Evolutionary conservation across 2,329 filamentous ascomycete genomes (phyloP).

Genomic region (Penicillium sp.): DNA sequence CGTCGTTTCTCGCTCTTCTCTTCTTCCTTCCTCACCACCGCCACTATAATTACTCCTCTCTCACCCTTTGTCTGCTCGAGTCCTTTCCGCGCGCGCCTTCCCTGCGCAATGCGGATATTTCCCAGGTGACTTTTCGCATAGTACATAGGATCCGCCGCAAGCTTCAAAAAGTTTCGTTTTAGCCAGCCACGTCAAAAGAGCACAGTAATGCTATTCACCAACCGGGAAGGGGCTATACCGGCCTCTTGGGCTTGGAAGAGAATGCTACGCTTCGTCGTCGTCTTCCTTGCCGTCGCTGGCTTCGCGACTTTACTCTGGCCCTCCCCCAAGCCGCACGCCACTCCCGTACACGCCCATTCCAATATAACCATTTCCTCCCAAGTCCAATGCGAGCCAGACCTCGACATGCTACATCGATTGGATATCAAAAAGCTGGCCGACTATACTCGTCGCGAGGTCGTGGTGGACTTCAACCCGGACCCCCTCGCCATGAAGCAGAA

Average conservation of each 20-base stretch:
- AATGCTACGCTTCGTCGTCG: slow-evolving; percentile 33
- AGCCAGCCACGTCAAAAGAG: too few relatives aligned
- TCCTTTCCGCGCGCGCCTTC: slow-evolving; percentile 12
- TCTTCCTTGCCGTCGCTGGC: slow-evolving; percentile 27
- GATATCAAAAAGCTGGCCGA: slow-evolving; percentile 31
- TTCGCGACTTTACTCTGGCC: slow-evolving; percentile 36
- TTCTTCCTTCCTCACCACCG: slow-evolving; percentile 3
- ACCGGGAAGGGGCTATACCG: slow-evolving; percentile 29
- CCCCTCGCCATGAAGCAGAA: slow-evolving; percentile 31
- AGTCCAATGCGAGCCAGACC: slow-evolving; percentile 34
- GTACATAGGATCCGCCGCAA: slow-evolving; percentile 9
- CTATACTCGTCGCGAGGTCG: slow-evolving; percentile 38
- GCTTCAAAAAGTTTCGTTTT: not conserved
- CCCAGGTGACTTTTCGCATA: slow-evolving; percentile 9
- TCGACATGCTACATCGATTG: slow-evolving; percentile 28
- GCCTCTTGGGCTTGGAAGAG: slow-evolving; percentile 39
- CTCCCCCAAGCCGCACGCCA: slow-evolving; percentile 14
- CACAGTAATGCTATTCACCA: slow-evolving; percentile 27
- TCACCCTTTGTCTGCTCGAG: slow-evolving; percentile 10
- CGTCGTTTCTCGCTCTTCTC: not conserved
- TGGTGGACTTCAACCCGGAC: slow-evolving; percentile 26
- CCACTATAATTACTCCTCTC: not conserved
- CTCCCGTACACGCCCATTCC: slow-evolving; percentile 19
- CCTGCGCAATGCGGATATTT: slow-evolving; percentile 27
- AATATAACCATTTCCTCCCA: slow-evolving; percentile 37